phyloP scores from a whole-genome alignment of 2,329 filamentous ascomycete species.

The Scedosporium boydii region DNA sequence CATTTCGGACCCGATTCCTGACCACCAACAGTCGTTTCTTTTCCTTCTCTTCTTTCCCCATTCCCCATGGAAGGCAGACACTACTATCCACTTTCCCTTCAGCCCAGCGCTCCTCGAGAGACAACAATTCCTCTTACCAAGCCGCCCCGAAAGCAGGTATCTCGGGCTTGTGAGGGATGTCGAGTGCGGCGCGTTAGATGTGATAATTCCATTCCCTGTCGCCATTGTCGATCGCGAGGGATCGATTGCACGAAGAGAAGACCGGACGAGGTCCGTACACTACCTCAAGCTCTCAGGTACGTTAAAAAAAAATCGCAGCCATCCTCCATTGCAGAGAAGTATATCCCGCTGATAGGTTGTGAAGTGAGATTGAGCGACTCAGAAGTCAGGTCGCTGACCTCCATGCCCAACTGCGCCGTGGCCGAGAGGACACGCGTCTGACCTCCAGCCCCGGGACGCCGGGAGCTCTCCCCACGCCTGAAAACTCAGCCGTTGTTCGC shows the following conservation, averaged over 20 bases:
- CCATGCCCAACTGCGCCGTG: not conserved
- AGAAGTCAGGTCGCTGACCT: not conserved
- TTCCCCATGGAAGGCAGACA: too few relatives aligned
- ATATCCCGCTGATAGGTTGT: not conserved
- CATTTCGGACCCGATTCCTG: too few relatives aligned
- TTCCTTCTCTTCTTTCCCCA: too few relatives aligned
- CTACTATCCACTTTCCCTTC: too few relatives aligned
- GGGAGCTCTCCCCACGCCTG: too few relatives aligned
- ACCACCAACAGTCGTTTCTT: too few relatives aligned
- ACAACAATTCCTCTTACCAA: not conserved
- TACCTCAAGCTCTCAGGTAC: slow-evolving; percentile 14
- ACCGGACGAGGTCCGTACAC: slow-evolving; percentile 18
- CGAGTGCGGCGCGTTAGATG: slow-evolving; percentile 27
- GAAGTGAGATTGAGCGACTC: not conserved
- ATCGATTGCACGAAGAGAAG: slow-evolving; percentile 21
- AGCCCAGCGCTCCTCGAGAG: not conserved
- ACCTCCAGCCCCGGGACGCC: not conserved
- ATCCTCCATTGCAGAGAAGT: not conserved
- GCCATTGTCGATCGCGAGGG: slow-evolving; percentile 22
- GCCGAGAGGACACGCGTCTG: not conserved
- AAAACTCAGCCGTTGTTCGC: too few relatives aligned
- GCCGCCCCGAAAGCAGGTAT: slow-evolving; percentile 14
- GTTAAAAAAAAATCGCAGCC: not conserved
- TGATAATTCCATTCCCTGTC: slow-evolving; percentile 25
- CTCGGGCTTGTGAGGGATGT: slow-evolving; percentile 26